Evolutionary conservation across 2,329 filamentous ascomycete species (phyloP), one percentile per base, ranked within the genome.

Genomic region (Beauveria sp.): DNA sequence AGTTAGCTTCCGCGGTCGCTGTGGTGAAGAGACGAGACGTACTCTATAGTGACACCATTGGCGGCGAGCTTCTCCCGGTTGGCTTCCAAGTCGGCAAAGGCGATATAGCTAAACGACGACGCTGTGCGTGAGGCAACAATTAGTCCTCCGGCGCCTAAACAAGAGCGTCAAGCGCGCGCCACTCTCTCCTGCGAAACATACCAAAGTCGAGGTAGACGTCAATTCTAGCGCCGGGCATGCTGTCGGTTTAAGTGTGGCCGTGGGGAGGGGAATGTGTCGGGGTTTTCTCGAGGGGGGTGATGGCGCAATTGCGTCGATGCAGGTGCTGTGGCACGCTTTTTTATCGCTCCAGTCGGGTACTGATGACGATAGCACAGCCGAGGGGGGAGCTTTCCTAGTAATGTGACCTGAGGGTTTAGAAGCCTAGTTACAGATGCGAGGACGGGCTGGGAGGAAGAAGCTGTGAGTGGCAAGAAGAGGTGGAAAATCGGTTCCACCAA

Each of bases 161-260:
- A 46, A 46, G 20, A 16, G 20, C 20, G n/a, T 9, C 44, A 46
- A n/a, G 41, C 44, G 44, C 44, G n/a, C 28, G n/a, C 65, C 40
- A 47, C 53, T 59, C 22, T 47, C 60, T 18, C 30, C n/a, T 47
- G 30, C 9, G 10, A 48, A 8, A 67, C 78, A 63, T 73, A 88
- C 87, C 82, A 68, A 86, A 81, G 72, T 90, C 87, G 60, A 90
- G 64, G 68, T 88, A 90, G 55, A 80, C 81, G 64, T 87, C 84
- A 65, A 90, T 88, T 61, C 80, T 80, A 59, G 81, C 79, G n/a
- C 76, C 77, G 22, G 77, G 77, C 85, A 89, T 88, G 44, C 50
- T 67, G 59, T 47, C 28, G 40, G n/a, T 7, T 37, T 16, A 5
- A 16, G 8, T 34, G 28, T 28, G 28, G 18, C n/a, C 14, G n/a